Percentiles rank a stretch among this genome's conserved stretches.
Evolutionary conservation across 805 yeast species (phyloP).

Genomic region (Metschnikowia cubensis): DNA sequence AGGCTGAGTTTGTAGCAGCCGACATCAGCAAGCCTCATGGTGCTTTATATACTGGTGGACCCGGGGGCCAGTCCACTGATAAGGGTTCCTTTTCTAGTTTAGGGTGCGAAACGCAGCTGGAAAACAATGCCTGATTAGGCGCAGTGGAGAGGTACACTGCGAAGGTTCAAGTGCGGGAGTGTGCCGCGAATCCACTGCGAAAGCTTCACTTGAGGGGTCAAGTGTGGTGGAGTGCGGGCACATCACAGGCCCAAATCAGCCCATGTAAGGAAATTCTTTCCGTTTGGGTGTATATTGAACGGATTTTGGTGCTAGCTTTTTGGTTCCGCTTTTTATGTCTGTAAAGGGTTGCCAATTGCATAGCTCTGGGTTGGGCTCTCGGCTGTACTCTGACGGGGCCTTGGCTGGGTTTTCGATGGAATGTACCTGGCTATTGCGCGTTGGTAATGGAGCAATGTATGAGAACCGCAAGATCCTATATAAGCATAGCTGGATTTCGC

Average conservation of each 20-base stretch:
- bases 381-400: too few species aligned
- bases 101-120: slow-evolving; percentile 7
- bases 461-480: too few species aligned
- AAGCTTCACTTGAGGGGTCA: background rate
- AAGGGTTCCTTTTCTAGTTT: slow-evolving; percentile 2
- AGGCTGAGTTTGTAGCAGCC: background rate
- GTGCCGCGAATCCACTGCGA: background rate
- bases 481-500: too few species aligned
- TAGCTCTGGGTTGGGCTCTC: too few species aligned
- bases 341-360: too few species aligned
- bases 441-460: too few species aligned
- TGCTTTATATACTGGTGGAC: background rate
- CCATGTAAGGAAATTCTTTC: background rate
- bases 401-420: too few species aligned
- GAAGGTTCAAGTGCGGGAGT: background rate
- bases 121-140: slow-evolving; percentile 4
- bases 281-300: background rate
- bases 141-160: background rate
- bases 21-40: background rate
- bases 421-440: too few species aligned
- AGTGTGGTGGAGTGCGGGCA: background rate
- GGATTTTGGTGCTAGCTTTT: background rate
- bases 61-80: background rate
- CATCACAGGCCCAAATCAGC: too few species aligned
- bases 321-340: too few species aligned